Base-by-base conservation (phyloP, 805 yeast genomes). In the Kluyveromyces wickerhamii region DNA sequence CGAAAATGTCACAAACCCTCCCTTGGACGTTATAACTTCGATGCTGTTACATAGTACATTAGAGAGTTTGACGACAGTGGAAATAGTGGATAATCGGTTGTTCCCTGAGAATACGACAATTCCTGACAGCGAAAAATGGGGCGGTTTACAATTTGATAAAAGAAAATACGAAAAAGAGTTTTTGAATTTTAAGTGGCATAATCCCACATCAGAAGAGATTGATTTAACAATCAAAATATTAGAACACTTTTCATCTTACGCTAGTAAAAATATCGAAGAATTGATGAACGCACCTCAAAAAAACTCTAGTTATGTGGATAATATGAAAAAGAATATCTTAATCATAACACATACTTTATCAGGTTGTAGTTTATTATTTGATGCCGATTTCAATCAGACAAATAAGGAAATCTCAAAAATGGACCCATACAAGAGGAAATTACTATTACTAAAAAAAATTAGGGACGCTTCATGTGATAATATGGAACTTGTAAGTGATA, bases 351-450 rank as follows among this genome's bases (percentile, higher is more conserved):
- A 77, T 39, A 61, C 76, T 0, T 44, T 80, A 4, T 74, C 88
- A 27, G 95, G 96, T 17, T 62, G 75, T 7, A 71, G 94, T 21
- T 66, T 71, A 28, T 60, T 87, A 23, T 73, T 83, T 47, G 95
- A 86, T 51, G 84, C 94, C 0, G 74, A 77, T 10, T 80, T 66
- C 45, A 66, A 69, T 29, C 73, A 45, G 28, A 39, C 43, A 25
- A 43, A 41, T 9, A 38, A 48, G 5, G 40, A 40, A 10, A 21
- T 44, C 7, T 27, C 21, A 9, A 45, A 42, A 6, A 34, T 42
- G 28, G 32, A 44, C 31, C 31, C 39, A 12, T 46, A 49, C 20
- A 39, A 39, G 27, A 41, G 37, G 28, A 60, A 52, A 36, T 36
- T 62, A 9, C 23, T 57, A 34, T 48, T 62, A 11, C 34, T 65